Percentiles rank a stretch among this genome's conserved stretches.
These are phyloP conservation scores for Effrenium voratum DNA, from an alignment of 73 alveolate species.

Conservation along the genomic window DNA sequence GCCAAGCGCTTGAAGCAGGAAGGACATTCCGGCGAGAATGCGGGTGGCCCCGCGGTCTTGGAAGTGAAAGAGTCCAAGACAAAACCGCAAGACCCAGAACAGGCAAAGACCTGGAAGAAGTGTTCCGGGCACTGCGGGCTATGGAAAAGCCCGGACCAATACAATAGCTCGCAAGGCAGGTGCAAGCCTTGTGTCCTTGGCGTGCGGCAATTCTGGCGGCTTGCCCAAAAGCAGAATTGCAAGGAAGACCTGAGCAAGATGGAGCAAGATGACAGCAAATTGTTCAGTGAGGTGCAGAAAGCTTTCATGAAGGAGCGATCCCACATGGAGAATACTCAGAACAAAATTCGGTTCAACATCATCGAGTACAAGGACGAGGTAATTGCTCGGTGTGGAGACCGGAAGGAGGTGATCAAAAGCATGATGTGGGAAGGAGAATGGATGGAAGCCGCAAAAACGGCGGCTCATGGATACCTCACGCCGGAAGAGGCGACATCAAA, in stretches of 20 bases:
- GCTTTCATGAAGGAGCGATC: constrained; percentile 18
- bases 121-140: neutral
- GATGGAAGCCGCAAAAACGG: neutral
- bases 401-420: neutral
- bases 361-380: neutral
- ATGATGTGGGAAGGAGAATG: constrained; percentile 12
- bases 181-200: constrained; percentile 19
- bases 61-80: too few relatives aligned
- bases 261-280: constrained; percentile 11
- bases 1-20: too few relatives aligned
- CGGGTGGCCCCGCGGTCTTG: too few relatives aligned
- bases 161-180: neutral
- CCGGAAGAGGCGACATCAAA: neutral
- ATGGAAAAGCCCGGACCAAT: neutral
- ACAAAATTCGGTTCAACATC: constrained; percentile 4
- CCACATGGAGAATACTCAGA: neutral
- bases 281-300: neutral
- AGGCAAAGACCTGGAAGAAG: too few relatives aligned
- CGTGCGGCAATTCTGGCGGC: neutral
- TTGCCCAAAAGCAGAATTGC: constrained; percentile 5
- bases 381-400: neutral
- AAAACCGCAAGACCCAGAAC: too few relatives aligned
- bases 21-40: too few relatives aligned
- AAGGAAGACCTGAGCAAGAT: neutral
- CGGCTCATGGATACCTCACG: neutral